A percentile compares a stretch with the other conserved stretches of the same genome.
Evolutionary conservation across 768 basidiomycete genomes (phyloP).

Genomic region (Fibroporia radiculosa): DNA sequence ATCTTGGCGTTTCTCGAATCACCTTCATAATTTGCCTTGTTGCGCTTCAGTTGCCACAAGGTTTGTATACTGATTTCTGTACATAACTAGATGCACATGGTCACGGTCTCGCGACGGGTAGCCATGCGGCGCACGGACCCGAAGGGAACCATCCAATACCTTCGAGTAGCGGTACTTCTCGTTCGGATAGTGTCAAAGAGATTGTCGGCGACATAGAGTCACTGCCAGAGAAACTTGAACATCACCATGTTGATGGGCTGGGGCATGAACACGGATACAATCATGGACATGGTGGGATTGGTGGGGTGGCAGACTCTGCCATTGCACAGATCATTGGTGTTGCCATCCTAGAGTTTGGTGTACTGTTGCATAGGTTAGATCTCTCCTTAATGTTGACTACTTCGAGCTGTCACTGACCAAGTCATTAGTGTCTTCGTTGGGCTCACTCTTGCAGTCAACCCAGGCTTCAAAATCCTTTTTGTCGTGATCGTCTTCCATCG

Average conservation of each 20-base stretch:
- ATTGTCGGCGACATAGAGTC: slow-evolving; percentile 6
- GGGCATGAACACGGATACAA: too few species aligned
- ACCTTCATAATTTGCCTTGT: too few species aligned
- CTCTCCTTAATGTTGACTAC: background rate
- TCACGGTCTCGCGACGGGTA: slow-evolving; percentile 38
- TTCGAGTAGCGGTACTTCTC: too few species aligned
- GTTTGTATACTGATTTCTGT: too few species aligned
- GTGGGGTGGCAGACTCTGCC: slow-evolving; percentile 28
- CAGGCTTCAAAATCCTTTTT: slow-evolving; percentile 74
- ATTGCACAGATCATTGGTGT: slow-evolving; percentile 77
- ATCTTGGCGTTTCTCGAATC: too few species aligned
- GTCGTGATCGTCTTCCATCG: slow-evolving; percentile 89
- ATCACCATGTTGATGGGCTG: background rate
- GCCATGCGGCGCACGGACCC: slow-evolving; percentile 66
- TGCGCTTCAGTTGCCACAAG: too few species aligned
- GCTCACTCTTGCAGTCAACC: slow-evolving; percentile 85
- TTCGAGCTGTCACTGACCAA: background rate
- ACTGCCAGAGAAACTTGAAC: slow-evolving; percentile 6
- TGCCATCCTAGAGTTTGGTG: slow-evolving; percentile 91
- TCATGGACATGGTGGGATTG: slow-evolving; percentile 7
- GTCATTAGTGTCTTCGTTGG: slow-evolving; percentile 68
- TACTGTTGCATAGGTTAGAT: slow-evolving; percentile 73
- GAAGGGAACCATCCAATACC: slow-evolving; percentile 35
- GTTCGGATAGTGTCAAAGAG: slow-evolving; percentile 5
- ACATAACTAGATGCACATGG: slow-evolving; percentile 52